phyloP scores from a whole-genome alignment of 306 rosid species.

The Quercus glauca region DNA sequence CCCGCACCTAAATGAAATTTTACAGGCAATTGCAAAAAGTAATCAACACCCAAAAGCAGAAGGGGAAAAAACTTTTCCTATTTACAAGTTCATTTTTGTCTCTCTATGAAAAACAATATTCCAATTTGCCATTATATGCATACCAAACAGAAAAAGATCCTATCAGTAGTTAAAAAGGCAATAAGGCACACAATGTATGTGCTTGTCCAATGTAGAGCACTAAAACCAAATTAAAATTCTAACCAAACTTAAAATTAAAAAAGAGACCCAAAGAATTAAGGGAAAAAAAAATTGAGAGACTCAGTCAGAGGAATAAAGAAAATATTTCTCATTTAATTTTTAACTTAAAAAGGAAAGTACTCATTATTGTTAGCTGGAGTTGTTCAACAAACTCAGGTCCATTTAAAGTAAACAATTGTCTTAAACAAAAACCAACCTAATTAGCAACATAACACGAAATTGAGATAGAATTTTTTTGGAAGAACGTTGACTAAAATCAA shows the following conservation, averaged over 20 bases:
- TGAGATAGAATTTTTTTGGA: constrained; percentile 5
- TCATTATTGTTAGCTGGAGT: constrained; percentile 27
- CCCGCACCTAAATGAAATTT: constrained; percentile 20
- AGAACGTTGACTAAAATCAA: constrained; percentile 42
- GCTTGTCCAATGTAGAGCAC: neutral
- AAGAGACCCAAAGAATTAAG: neutral
- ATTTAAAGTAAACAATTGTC: constrained; percentile 20
- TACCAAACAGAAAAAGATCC: neutral
- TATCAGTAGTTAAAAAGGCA: neutral
- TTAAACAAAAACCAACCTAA: constrained; percentile 24
- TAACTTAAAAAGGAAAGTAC: constrained; percentile 8
- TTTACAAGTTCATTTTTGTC: no score
- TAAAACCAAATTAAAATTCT: neutral
- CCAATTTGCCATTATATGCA: constrained; percentile 1
- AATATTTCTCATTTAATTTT: constrained; percentile 3
- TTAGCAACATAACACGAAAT: neutral
- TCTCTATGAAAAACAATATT: neutral
- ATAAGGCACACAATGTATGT: neutral
- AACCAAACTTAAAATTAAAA: neutral
- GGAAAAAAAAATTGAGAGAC: neutral
- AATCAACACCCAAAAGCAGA: neutral
- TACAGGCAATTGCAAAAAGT: constrained; percentile 18
- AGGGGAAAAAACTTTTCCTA: neutral
- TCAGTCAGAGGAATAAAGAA: neutral
- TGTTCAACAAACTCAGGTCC: constrained; percentile 42